phyloP scores from a whole-genome alignment of 2,329 filamentous ascomycete species.

The Paracorniculantispora psalliotae region DNA sequence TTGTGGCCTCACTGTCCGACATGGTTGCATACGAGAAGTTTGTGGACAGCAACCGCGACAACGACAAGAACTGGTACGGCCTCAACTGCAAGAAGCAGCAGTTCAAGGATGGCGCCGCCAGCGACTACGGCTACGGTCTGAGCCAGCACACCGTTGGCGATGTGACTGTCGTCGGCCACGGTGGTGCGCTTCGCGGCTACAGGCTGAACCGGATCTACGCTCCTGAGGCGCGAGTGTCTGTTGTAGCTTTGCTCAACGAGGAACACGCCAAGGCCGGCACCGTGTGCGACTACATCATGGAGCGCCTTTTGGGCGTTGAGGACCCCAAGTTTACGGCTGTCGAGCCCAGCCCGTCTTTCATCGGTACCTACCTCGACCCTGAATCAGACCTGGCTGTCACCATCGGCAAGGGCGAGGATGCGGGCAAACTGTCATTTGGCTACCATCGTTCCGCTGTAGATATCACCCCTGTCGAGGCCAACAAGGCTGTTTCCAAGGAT shows the following conservation, averaged over 20 bases:
- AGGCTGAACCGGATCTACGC: conserved; percentile 31
- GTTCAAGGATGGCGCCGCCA: conserved; percentile 28
- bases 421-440: conserved; percentile 25
- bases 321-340: conserved; percentile 16
- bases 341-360: conserved; percentile 22
- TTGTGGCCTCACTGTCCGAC: conserved; percentile 38
- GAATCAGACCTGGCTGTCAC: conserved; percentile 29
- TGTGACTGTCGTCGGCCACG: conserved; percentile 30
- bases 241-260: conserved; percentile 37
- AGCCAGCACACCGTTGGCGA: conserved; percentile 22
- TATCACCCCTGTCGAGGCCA: conserved; percentile 20
- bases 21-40: conserved; percentile 42
- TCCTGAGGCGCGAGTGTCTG: conserved; percentile 29
- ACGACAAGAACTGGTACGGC: conserved; percentile 30
- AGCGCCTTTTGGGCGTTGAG: conserved; percentile 23
- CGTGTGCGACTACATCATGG: conserved; percentile 27
- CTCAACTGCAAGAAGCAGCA: conserved; percentile 17
- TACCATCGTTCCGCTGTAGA: conserved; percentile 24
- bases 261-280: conserved; percentile 25
- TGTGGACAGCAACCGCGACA: conserved; percentile 28
- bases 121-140: conserved; percentile 35
- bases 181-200: conserved; percentile 38
- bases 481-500: conserved; percentile 19
- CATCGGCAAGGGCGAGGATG: conserved; percentile 20
- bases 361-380: conserved; percentile 33